A percentile compares a stretch with the other conserved stretches of the same genome.
These are phyloP conservation scores for Daldinia childiae DNA, from an alignment of 495 filamentous ascomycete genomes.

Conservation along the genomic window DNA sequence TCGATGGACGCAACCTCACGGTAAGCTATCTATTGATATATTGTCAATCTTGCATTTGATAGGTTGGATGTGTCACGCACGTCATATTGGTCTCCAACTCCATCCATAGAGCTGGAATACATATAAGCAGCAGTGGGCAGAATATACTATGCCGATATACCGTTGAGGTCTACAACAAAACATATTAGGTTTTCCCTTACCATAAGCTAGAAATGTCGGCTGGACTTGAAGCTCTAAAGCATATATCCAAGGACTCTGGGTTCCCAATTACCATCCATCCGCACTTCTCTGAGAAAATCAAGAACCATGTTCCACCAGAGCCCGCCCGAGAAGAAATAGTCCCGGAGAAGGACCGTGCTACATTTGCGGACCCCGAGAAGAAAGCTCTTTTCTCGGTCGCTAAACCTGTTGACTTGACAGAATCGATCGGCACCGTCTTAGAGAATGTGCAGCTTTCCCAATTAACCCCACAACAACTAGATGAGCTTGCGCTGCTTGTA, in stretches of 20 bases:
- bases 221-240: conserved; percentile 49
- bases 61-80: conserved; percentile 29
- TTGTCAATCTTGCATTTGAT: conserved; percentile 8
- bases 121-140: conserved; percentile 17
- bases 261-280: conserved; percentile 60
- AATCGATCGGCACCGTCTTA: conserved; percentile 61
- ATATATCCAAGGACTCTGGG: conserved; percentile 51
- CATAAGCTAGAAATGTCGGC: conserved; percentile 30
- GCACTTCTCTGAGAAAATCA: conserved; percentile 72
- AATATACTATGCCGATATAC: background rate
- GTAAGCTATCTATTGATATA: conserved; percentile 28
- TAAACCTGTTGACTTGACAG: conserved; percentile 59
- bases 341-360: conserved; percentile 59
- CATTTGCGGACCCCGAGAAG: conserved; percentile 63
- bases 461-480: conserved; percentile 52
- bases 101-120: background rate
- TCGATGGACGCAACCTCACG: conserved; percentile 27
- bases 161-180: background rate
- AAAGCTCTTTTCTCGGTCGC: conserved; percentile 58
- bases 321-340: conserved; percentile 50
- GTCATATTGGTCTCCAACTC: conserved; percentile 40
- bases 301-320: conserved; percentile 57
- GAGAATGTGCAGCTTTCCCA: conserved; percentile 59
- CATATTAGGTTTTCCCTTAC: background rate
- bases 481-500: conserved; percentile 58